phyloP scores from a whole-genome alignment of 2,329 filamentous ascomycete genomes.

The Akanthomyces uredinophilus region DNA sequence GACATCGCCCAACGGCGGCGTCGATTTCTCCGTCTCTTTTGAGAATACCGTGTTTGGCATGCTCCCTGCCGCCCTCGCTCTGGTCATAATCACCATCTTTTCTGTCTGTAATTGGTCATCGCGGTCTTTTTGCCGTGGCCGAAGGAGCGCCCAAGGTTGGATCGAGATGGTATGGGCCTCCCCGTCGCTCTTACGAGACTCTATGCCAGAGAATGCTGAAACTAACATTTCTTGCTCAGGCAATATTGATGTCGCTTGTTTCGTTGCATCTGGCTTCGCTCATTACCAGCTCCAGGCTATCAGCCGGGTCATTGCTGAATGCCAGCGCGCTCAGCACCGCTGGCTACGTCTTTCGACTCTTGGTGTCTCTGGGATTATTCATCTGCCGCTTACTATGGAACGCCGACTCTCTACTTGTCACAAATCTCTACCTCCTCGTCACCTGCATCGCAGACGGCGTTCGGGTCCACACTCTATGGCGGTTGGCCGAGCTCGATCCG shows the following conservation, averaged over 20 bases:
- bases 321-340: background rate
- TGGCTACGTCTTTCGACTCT: background rate
- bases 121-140: background rate
- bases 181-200: too few relatives aligned
- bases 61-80: background rate
- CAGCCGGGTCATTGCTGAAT: background rate
- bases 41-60: background rate
- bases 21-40: background rate
- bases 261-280: background rate
- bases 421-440: background rate
- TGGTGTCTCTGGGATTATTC: background rate
- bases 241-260: background rate
- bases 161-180: background rate
- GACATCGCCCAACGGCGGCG: background rate
- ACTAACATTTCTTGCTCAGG: background rate
- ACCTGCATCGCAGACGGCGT: background rate
- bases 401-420: background rate
- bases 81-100: background rate
- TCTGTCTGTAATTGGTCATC: background rate
- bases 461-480: background rate
- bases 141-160: background rate
- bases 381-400: background rate
- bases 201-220: too few relatives aligned
- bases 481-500: background rate
- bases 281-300: background rate